Conservation (phyloP, 2,329 filamentous ascomycete species). For the Emmonsiellopsis sp. region DNA sequence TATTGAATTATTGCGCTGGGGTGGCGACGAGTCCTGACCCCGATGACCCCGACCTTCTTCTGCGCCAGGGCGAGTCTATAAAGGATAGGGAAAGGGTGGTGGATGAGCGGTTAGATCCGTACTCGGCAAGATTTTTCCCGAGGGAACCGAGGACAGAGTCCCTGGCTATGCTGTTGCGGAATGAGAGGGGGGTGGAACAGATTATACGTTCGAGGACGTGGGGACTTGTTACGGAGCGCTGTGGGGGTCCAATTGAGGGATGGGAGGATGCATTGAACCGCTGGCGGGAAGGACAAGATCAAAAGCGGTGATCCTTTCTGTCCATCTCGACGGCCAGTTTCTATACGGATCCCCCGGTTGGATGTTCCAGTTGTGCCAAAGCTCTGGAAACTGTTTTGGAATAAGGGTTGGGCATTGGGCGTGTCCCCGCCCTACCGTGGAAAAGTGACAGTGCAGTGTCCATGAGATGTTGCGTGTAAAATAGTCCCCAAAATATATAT, state of each 20-base stretch:
- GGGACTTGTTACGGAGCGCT: constrained; percentile 67
- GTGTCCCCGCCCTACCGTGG: too few species aligned
- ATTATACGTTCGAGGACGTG: constrained; percentile 74
- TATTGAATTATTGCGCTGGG: constrained; percentile 79
- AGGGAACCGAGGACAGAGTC: constrained; percentile 69
- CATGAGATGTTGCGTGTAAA: too few species aligned
- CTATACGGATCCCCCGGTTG: too few species aligned
- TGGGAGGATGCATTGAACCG: constrained; percentile 58
- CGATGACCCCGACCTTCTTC: constrained; percentile 66
- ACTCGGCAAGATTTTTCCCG: constrained; percentile 69
- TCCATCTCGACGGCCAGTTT: too few species aligned
- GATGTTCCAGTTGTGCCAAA: too few species aligned
- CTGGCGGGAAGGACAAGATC: constrained; percentile 44
- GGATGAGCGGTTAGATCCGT: constrained; percentile 85
- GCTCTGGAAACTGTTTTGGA: too few species aligned
- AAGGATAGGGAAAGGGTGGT: constrained; percentile 65
- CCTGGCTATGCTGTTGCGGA: constrained; percentile 61
- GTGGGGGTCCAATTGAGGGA: constrained; percentile 48
- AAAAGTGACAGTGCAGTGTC: too few species aligned
- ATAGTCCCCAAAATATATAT: too few species aligned
- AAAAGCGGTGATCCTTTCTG: neutral
- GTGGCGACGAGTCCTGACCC: constrained; percentile 84
- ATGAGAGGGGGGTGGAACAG: constrained; percentile 65
- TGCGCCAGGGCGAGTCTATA: constrained; percentile 61
- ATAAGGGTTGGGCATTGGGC: too few species aligned